A percentile compares a stretch with the other conserved stretches of the same genome.
Conservation (phyloP, 129 eudicot genomes). For the Flaveria bidentis region DNA sequence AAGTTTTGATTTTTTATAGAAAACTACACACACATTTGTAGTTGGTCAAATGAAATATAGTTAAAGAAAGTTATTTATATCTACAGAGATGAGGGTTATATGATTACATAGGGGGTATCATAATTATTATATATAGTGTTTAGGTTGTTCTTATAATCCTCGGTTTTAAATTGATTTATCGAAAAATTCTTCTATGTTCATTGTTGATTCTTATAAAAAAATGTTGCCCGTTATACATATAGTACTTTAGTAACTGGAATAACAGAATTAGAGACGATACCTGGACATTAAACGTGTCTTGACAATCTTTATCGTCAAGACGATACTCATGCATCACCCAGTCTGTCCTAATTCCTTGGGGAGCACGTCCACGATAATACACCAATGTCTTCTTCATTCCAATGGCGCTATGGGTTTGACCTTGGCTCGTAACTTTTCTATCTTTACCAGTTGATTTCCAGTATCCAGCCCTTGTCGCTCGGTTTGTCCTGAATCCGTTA, state of each 20-base stretch:
- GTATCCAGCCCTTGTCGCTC: slow-evolving; percentile 96
- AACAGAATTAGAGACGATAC: slow-evolving; percentile 34
- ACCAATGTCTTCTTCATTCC: slow-evolving; percentile 99
- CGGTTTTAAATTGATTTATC: too few species aligned
- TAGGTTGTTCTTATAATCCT: too few species aligned
- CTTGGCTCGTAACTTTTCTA: slow-evolving; percentile 64
- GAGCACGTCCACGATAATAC: slow-evolving; percentile 93
- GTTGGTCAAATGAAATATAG: too few species aligned
- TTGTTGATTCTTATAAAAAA: too few species aligned
- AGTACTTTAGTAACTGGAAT: neutral
- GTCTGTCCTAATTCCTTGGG: slow-evolving; percentile 89
- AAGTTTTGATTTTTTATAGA: too few species aligned
- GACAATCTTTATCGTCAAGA: slow-evolving; percentile 79
- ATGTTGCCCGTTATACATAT: too few species aligned
- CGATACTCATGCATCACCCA: slow-evolving; percentile 99
- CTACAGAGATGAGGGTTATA: too few species aligned
- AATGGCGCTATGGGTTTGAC: slow-evolving; percentile 49
- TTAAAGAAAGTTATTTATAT: too few species aligned
- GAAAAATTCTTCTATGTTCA: too few species aligned
- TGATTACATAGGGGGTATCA: too few species aligned
- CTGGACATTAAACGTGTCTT: slow-evolving; percentile 68
- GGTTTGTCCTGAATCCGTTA: slow-evolving; percentile 86
- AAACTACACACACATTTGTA: too few species aligned
- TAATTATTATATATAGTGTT: too few species aligned
- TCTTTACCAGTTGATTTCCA: slow-evolving; percentile 99